These are phyloP conservation scores for Diaporthe batatas DNA, from an alignment of 2,329 filamentous ascomycete species.

Conservation along the genomic window DNA sequence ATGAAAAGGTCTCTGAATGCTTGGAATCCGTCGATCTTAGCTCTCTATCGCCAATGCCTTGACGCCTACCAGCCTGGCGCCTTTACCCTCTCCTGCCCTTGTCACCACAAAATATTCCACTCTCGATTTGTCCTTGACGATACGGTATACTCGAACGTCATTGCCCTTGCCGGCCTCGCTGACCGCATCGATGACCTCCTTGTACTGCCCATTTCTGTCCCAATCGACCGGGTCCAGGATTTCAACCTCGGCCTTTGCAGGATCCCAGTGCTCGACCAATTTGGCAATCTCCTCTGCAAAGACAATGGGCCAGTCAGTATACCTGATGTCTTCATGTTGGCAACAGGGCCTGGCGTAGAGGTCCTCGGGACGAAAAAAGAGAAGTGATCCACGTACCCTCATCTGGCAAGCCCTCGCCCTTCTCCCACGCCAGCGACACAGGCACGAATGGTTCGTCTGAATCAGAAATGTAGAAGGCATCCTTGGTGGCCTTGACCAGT, in stretches of 20 bases:
- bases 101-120: slow-evolving; percentile 86
- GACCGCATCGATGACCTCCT: slow-evolving; percentile 76
- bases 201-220: slow-evolving; percentile 80
- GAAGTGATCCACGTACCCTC: slow-evolving; percentile 66
- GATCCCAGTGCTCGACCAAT: slow-evolving; percentile 71
- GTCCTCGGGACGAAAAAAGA: slow-evolving; percentile 1
- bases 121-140: slow-evolving; percentile 72
- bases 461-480: slow-evolving; percentile 82
- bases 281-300: slow-evolving; percentile 75
- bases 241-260: slow-evolving; percentile 69
- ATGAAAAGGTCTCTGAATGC: slow-evolving; percentile 6
- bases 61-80: slow-evolving; percentile 77
- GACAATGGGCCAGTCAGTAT: slow-evolving; percentile 30
- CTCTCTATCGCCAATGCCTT: slow-evolving; percentile 85
- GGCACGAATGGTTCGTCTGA: slow-evolving; percentile 88
- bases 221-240: slow-evolving; percentile 79
- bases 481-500: slow-evolving; percentile 63
- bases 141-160: slow-evolving; percentile 81
- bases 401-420: slow-evolving; percentile 67
- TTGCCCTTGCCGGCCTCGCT: slow-evolving; percentile 71
- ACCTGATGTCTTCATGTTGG: neutral
- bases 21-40: slow-evolving; percentile 50
- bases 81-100: slow-evolving; percentile 67
- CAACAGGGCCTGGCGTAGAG: neutral
- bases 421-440: slow-evolving; percentile 75